phyloP scores from a whole-genome alignment of 2,329 filamentous ascomycete genomes.

The Colletotrichum orbiculare region DNA sequence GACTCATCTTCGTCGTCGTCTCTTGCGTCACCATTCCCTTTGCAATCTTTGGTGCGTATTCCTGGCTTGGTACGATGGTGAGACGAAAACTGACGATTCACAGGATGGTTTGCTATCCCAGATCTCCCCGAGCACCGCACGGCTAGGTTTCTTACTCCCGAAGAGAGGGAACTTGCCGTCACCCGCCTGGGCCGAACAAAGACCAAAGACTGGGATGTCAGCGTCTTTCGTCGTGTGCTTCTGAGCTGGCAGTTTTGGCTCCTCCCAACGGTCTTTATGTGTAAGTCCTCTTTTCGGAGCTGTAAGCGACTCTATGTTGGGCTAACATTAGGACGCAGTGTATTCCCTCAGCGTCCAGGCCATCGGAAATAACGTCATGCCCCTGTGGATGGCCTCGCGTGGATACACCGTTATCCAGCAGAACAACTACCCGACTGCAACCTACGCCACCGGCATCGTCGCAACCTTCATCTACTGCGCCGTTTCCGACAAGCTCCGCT shows the following conservation, averaged over 20 bases:
- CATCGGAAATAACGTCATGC: slow-evolving; percentile 57
- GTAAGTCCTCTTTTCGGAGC: slow-evolving; percentile 39
- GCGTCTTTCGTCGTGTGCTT: slow-evolving; percentile 26
- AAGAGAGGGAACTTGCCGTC: slow-evolving; percentile 50
- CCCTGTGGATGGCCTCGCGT: slow-evolving; percentile 56
- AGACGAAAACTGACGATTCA: neutral
- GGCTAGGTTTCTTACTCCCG: slow-evolving; percentile 51
- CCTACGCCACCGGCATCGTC: slow-evolving; percentile 54
- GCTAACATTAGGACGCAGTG: slow-evolving; percentile 37
- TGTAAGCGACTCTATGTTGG: neutral
- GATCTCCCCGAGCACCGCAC: slow-evolving; percentile 53
- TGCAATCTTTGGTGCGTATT: slow-evolving; percentile 49
- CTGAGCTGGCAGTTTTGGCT: slow-evolving; percentile 59
- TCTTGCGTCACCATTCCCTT: slow-evolving; percentile 54
- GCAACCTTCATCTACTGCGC: slow-evolving; percentile 53
- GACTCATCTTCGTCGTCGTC: slow-evolving; percentile 56
- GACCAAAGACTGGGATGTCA: slow-evolving; percentile 35
- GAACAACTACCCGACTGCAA: slow-evolving; percentile 56
- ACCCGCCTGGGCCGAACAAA: slow-evolving; percentile 45
- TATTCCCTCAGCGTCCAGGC: slow-evolving; percentile 57
- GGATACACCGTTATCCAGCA: slow-evolving; percentile 56
- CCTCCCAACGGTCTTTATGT: slow-evolving; percentile 57
- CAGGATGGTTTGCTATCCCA: slow-evolving; percentile 58
- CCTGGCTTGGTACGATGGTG: too few relatives aligned
- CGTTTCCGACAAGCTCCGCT: slow-evolving; percentile 54